A percentile compares a stretch with the other conserved stretches of the same genome.
Evolutionary conservation across 1,139 yeast genomes (phyloP).

Genomic region (Scheffersomyces lignicola): DNA sequence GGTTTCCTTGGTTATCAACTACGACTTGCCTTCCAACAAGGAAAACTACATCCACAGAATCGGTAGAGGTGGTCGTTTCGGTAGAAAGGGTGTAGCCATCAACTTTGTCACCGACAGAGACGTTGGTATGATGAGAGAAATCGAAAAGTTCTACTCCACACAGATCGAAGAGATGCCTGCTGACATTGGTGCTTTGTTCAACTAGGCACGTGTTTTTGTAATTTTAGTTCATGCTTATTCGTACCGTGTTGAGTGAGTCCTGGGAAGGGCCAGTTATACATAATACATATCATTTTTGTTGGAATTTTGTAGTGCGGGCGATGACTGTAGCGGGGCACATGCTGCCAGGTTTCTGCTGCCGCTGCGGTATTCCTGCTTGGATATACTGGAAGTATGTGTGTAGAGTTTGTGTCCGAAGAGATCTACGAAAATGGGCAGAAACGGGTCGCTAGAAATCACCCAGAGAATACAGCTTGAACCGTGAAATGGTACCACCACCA

Average conservation of each 20-base stretch:
- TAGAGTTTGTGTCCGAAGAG: too few relatives aligned
- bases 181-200: conserved; percentile 81
- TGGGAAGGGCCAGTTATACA: too few relatives aligned
- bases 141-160: conserved; percentile 97
- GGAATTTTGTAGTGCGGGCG: too few relatives aligned
- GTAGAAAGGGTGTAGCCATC: conserved; percentile 99
- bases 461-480: too few relatives aligned
- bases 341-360: too few relatives aligned
- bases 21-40: conserved; percentile 95
- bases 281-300: too few relatives aligned
- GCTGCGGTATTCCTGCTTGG: too few relatives aligned
- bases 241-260: conserved; percentile 1
- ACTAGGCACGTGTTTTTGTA: conserved; percentile 23
- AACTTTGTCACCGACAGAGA: conserved; percentile 93
- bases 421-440: too few relatives aligned
- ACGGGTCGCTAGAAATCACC: too few relatives aligned
- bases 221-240: conserved; percentile 5
- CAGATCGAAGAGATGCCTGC: conserved; percentile 99
- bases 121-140: conserved; percentile 93
- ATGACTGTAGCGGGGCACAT: too few relatives aligned
- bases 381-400: too few relatives aligned
- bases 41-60: conserved; percentile 99
- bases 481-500: too few relatives aligned
- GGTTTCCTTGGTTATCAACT: conserved; percentile 96
- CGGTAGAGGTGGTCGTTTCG: conserved; percentile 99